A percentile compares a stretch with the other conserved stretches of the same genome.
phyloP scores from a whole-genome alignment of 2,329 filamentous ascomycete species.

The Plectosphaerella cucumerina region DNA sequence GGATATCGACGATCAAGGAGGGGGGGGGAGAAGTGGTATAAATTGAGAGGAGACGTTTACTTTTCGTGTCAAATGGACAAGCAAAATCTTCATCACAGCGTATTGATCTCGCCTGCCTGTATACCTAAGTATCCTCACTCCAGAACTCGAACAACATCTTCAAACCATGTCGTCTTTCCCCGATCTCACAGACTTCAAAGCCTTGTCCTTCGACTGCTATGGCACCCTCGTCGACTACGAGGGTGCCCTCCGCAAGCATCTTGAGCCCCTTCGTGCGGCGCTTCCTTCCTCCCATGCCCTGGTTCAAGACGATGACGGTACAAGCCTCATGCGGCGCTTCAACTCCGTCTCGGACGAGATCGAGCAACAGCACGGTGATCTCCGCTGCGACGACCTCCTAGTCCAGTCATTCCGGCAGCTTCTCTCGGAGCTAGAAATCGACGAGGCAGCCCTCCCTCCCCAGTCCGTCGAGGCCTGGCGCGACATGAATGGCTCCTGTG shows the following conservation, averaged over 20 bases:
- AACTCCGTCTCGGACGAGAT: conserved; percentile 41
- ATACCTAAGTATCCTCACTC: too few species aligned
- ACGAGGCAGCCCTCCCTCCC: conserved; percentile 8
- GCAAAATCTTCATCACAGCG: too few species aligned
- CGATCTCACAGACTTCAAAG: conserved; percentile 19
- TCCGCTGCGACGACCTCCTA: conserved; percentile 56
- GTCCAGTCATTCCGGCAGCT: conserved; percentile 37
- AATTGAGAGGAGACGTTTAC: too few species aligned
- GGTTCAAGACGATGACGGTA: conserved; percentile 20
- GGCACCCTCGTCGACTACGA: conserved; percentile 80
- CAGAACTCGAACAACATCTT: neutral
- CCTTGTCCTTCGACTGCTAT: conserved; percentile 73
- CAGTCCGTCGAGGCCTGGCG: conserved; percentile 45
- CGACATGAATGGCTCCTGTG: conserved; percentile 46
- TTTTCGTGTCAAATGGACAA: too few species aligned
- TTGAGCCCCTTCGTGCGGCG: conserved; percentile 43
- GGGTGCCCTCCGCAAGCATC: conserved; percentile 52
- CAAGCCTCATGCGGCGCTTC: conserved; percentile 34
- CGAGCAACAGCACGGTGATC: conserved; percentile 47
- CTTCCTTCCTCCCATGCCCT: conserved; percentile 32
- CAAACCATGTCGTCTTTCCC: conserved; percentile 2
- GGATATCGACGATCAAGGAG: too few species aligned
- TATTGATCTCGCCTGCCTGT: too few species aligned
- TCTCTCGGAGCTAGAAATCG: conserved; percentile 33
- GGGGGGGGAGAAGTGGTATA: too few species aligned